Base-by-base conservation (phyloP, 1,284 basidiomycete species). In the Hortiboletus rubellus region DNA sequence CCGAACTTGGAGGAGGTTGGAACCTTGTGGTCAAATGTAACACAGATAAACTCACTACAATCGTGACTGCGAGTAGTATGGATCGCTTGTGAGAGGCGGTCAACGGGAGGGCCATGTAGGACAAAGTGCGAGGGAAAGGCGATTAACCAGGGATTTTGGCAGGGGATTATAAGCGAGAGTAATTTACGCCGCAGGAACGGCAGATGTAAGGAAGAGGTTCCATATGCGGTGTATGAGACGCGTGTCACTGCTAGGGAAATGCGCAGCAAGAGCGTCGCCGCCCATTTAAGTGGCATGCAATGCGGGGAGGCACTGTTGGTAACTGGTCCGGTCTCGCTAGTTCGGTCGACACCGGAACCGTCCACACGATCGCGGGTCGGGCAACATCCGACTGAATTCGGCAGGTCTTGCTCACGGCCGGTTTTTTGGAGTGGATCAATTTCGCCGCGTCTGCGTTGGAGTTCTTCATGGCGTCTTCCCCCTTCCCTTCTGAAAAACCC, bases 391-490 rank as follows among this genome's bases (percentile, higher is more conserved):
- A 27, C 33, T 15, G 7, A 47, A 60, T 64, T 58, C 51, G 67
- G 62, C n/a, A 60, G 27, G 56, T 33, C 62, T 74, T 75, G 67
- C 62, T 30, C 63, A 62, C 77, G 66, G 52, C 57, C 46, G 55
- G 74, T 78, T 79, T 75, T 73, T 65, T 61, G 57, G 45, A 65
- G 61, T 60, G 56, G 65, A 63, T 64, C 58, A 61, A 45, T 56
- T 54, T 40, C 31, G 51, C 47, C 51, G 51, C 22, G 57, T 52
- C 46, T 41, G 37, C 49, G 24, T 34, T 49, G 33, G 18, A 50
- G 40, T 56, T 49, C 60, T 68, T 63, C 68, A 82, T 82, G 81
- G 74, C 78, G 60, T 76, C 79, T 59, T 64, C 72, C 60, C 62
- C 71, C 57, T 60, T 72, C 50, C 59, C 74, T 58, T 60, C 73